Conservation (phyloP, 2,329 filamentous ascomycete genomes). For the Neofusicoccum umdonicola region DNA sequence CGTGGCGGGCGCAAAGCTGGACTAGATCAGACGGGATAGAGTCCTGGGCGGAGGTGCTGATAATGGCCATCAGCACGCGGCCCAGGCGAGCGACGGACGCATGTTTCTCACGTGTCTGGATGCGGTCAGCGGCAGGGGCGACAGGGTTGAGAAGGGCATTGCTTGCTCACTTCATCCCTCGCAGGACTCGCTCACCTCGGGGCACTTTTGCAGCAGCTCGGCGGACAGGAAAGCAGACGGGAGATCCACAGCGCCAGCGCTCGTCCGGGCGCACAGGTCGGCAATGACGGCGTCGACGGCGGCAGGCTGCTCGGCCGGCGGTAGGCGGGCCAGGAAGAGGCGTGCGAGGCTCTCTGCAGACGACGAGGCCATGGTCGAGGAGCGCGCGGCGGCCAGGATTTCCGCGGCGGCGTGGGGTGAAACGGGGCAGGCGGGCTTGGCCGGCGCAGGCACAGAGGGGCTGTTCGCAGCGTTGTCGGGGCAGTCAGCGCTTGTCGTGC, state of each 20-base stretch:
- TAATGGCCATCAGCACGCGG: not conserved
- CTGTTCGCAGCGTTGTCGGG: not conserved
- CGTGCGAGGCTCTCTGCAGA: slow-evolving; percentile 11
- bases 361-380: slow-evolving; percentile 13
- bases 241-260: not conserved
- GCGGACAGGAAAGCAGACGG: not conserved
- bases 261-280: not conserved
- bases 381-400: not conserved
- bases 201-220: slow-evolving; percentile 15
- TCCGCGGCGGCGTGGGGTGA: not conserved
- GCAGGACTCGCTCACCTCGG: slow-evolving; percentile 18
- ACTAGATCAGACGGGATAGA: not conserved
- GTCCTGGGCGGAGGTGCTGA: not conserved
- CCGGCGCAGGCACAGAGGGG: not conserved
- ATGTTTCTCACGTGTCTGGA: not conserved
- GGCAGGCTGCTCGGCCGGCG: slow-evolving; percentile 1
- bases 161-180: slow-evolving; percentile 7
- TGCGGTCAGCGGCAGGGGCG: not conserved
- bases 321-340: slow-evolving; percentile 18
- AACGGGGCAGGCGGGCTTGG: not conserved
- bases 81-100: slow-evolving; percentile 18
- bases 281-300: slow-evolving; percentile 10
- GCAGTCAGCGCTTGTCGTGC: not conserved
- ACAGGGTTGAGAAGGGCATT: not conserved
- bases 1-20: not conserved